A percentile compares a stretch with the other conserved stretches of the same genome.
These are phyloP conservation scores for Diaporthe sp. DNA, from an alignment of 2,329 filamentous ascomycete genomes.

Conservation along the genomic window DNA sequence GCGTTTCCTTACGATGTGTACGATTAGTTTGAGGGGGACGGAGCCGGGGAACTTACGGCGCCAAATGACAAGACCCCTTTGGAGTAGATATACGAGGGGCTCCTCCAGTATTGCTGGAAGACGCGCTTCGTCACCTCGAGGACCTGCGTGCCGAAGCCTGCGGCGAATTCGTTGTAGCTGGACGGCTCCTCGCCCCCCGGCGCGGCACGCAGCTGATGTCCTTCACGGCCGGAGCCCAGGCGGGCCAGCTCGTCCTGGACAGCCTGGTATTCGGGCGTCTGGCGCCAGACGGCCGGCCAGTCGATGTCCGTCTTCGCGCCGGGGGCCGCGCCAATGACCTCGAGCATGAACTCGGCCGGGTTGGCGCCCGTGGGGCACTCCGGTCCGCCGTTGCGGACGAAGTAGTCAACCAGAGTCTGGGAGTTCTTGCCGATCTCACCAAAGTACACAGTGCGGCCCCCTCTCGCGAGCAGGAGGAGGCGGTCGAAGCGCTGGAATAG, in stretches of 20 bases:
- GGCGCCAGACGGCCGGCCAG: conserved; percentile 75
- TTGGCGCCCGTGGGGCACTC: conserved; percentile 78
- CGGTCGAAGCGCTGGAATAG: conserved; percentile 90
- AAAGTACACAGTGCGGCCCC: conserved; percentile 83
- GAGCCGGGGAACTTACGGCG: conserved; percentile 33
- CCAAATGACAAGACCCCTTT: conserved; percentile 71
- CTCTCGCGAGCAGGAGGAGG: conserved; percentile 79
- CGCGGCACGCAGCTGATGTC: too few species aligned
- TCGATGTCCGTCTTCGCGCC: conserved; percentile 73
- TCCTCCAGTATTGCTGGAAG: conserved; percentile 81
- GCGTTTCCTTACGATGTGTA: too few species aligned
- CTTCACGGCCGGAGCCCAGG: conserved; percentile 51
- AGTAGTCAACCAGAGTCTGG: conserved; percentile 77
- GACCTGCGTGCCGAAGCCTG: conserved; percentile 62
- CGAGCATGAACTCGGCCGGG: conserved; percentile 85
- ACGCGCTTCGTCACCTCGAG: conserved; percentile 71
- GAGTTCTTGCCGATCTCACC: conserved; percentile 81
- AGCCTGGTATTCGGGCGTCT: conserved; percentile 66
- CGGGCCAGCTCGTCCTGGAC: conserved; percentile 71
- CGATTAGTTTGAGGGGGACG: too few species aligned
- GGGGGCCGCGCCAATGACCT: conserved; percentile 73
- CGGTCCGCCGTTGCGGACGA: conserved; percentile 78
- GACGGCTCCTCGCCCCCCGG: too few species aligned
- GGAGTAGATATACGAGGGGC: conserved; percentile 78
- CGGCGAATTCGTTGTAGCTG: too few species aligned